phyloP scores from a whole-genome alignment of 257 asterid species.

The Nicotiana knightiana region DNA sequence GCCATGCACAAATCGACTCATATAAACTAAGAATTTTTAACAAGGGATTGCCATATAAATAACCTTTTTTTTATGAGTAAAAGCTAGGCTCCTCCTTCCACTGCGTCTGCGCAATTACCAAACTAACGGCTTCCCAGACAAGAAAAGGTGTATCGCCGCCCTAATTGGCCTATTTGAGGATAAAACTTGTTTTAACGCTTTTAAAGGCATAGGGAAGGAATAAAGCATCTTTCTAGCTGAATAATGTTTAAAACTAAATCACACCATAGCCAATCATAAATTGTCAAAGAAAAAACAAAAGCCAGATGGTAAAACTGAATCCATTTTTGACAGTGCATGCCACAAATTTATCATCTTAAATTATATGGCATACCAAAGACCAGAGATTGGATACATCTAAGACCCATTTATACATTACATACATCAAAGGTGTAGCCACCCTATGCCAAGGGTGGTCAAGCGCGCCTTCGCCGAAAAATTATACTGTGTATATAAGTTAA shows the following conservation, averaged over 20 bases:
- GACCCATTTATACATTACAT: neutral
- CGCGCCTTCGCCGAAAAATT: no score
- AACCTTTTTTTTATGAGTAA: neutral
- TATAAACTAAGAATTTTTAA: neutral
- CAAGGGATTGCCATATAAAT: neutral
- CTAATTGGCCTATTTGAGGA: neutral
- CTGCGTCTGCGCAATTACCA: neutral
- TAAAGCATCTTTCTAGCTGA: neutral
- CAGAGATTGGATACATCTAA: neutral
- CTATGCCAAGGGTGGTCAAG: no score
- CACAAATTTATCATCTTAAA: neutral
- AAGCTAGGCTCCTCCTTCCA: neutral
- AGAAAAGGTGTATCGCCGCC: no score
- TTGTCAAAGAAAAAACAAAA: neutral
- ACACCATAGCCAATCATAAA: neutral
- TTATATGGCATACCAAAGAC: neutral
- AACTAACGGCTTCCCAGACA: neutral
- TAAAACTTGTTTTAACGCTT: neutral
- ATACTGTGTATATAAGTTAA: no score
- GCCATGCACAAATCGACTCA: neutral
- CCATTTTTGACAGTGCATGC: neutral
- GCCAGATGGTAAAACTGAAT: neutral
- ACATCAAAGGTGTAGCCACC: no score
- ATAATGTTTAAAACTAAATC: neutral
- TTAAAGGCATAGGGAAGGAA: neutral